Base-by-base conservation (phyloP, 345 rosid species). In the Arabidopsis arenosa region DNA sequence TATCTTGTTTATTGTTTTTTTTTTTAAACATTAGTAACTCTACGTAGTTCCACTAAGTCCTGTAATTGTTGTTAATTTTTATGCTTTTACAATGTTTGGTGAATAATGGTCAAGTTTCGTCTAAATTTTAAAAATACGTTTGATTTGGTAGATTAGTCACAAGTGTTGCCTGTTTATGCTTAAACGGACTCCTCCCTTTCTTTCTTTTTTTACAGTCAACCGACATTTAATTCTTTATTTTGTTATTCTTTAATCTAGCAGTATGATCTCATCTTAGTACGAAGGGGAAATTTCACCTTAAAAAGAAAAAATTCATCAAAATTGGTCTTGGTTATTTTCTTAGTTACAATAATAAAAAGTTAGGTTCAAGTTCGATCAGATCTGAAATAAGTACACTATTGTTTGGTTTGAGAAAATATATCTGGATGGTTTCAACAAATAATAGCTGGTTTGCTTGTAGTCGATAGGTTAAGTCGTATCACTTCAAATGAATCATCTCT, bases 391-490 rank as follows among this genome's bases (percentile, higher is more conserved):
- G 18, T 32, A 30, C 17, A 30, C 17, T 18, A 14, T 56, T 14
- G 40, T 14, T 30, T 32, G 5, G 40, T 56, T 60, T 60, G 30
- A 59, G 17, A 30, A 55, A 7, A 30, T 13, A 41, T 41, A 41
- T 11, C 14, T 53, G 8, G 7, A 33, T 6, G 45, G 18, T 40
- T 62, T 2, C 6, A 28, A 17, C 17, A 59, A 37, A 37, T 60
- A 10, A 36, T 49, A 66, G 71, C 9, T 36, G 48, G 35, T 21
- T 23, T 52, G 43, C 6, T 47, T 37, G 72, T 21, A 67, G 48
- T 54, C 13, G 43, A 17, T 53, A n/a, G 14, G 3, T 9, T 15
- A 40, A 58, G 9, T 2, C 41, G 11, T 39, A 39, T 10, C 23
- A 21, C 23, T 21, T 21, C 23, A 21, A 21, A 21, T 21, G 23